Conservation (phyloP, 2,329 filamentous ascomycete species). For the Gremmenia infestans region DNA sequence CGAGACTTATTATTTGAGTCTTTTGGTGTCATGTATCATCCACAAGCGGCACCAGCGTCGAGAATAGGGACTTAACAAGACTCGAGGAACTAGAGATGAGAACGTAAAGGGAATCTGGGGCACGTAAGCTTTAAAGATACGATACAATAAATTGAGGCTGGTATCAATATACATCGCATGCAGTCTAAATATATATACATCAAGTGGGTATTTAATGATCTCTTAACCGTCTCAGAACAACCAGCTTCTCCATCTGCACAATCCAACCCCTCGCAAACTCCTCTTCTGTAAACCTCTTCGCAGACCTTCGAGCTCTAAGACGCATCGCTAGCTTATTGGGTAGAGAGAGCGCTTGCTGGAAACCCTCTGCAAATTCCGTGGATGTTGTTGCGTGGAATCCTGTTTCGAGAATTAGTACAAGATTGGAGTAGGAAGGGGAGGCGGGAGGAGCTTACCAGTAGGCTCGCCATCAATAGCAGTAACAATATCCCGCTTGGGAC, state of each 20-base stretch:
- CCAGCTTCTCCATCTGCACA: conserved; percentile 65
- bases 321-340: conserved; percentile 72
- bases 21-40: too few relatives aligned
- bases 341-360: conserved; percentile 69
- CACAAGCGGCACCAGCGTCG: too few relatives aligned
- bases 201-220: conserved; percentile 2
- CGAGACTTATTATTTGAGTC: too few relatives aligned
- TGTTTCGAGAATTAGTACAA: conserved; percentile 27
- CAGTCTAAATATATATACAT: background rate
- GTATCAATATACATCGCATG: background rate
- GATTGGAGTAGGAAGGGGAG: background rate
- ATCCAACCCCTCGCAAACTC: conserved; percentile 80
- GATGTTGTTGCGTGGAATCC: conserved; percentile 82
- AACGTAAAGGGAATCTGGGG: too few relatives aligned
- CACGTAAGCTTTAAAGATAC: too few relatives aligned
- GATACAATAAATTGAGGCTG: background rate
- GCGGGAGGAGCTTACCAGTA: conserved; percentile 53
- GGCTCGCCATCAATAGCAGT: conserved; percentile 70
- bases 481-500: conserved; percentile 91
- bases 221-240: conserved; percentile 34
- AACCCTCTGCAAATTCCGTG: conserved; percentile 75
- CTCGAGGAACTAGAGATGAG: too few relatives aligned
- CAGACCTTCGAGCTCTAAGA: conserved; percentile 68
- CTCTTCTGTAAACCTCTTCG: conserved; percentile 80
- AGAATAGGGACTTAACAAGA: too few relatives aligned